A percentile compares a stretch with the other conserved stretches of the same genome.
Evolutionary conservation across 1,284 basidiomycete species (phyloP).

Genomic region (Cutaneotrichosporon spelunceum): DNA sequence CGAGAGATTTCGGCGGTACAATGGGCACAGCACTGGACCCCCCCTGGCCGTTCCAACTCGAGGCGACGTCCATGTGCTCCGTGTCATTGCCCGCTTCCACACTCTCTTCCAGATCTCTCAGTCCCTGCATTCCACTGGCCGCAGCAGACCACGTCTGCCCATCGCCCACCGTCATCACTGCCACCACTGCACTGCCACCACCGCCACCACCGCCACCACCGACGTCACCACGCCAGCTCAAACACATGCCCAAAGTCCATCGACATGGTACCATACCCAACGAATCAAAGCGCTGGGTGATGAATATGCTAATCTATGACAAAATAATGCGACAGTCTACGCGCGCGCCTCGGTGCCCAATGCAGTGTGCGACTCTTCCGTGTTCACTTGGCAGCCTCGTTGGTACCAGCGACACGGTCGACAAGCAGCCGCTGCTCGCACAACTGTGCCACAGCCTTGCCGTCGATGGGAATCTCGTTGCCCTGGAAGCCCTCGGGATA

Average conservation of each 20-base stretch:
- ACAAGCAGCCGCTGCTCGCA: slow-evolving; percentile 47
- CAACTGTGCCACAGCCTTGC: slow-evolving; percentile 48
- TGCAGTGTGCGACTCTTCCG: neutral
- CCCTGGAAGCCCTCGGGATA: slow-evolving; percentile 53
- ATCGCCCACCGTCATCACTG: too few species aligned
- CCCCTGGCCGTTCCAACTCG: too few species aligned
- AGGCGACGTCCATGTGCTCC: too few species aligned
- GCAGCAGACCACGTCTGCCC: too few species aligned
- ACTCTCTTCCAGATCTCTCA: too few species aligned
- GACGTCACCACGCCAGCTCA: neutral
- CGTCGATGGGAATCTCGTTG: slow-evolving; percentile 58
- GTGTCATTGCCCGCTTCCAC: too few species aligned
- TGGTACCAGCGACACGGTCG: slow-evolving; percentile 23
- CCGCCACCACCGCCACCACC: too few species aligned
- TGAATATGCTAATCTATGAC: slow-evolving; percentile 12
- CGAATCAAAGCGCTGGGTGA: neutral
- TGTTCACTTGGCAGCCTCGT: neutral
- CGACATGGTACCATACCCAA: neutral
- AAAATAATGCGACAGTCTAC: neutral
- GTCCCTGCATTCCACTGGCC: too few species aligned
- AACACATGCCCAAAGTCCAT: slow-evolving; percentile 4
- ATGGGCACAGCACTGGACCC: too few species aligned
- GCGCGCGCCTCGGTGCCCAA: too few species aligned
- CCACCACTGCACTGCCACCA: too few species aligned
- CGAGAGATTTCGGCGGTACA: too few species aligned